Base-by-base conservation (phyloP, 2,329 filamentous ascomycete genomes). In the Fusarium sp. region DNA sequence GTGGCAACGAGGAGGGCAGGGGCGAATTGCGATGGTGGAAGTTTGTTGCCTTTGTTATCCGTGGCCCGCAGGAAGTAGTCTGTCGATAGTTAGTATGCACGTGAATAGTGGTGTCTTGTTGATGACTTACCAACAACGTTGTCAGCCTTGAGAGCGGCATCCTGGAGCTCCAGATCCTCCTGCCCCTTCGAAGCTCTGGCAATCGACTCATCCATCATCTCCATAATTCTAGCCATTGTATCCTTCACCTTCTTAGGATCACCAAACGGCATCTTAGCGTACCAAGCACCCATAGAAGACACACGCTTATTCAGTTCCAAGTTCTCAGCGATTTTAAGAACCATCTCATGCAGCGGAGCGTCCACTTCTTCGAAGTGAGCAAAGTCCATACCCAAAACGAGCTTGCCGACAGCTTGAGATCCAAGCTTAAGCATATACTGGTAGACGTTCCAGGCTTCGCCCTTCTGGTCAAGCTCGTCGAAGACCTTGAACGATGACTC, bases 251-350 rank as follows among this genome's bases (percentile, higher is more conserved):
- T 77, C 67, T 82, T 79, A 0, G 86, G 83, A 41, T 88, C 86
- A 9, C 88, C 88, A 59, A 90, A 90, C 0, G 88, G 88, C 42
- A 90, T 71, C 7, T 78, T 76, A 1, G 78, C 78, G 61, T 90
- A 90, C 87, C 87, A 90, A 44, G 81, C 78, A 2, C 86, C 86
- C 73, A 83, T 81, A 0, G 84, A 82, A 0, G 86, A 82, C 9
- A 89, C 79, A 70, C 86, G 86, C 78, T 90, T 90, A 74, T 88
- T 90, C 11, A 91, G 76, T 20, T 81, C 79, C 6, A 90, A 78
- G 0, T 81, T 69, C 48, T 86, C 79, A 0, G 83, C 87, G 46
- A 90, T 86, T 4, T 77, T 67, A 18, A 79, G 74, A 0, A 89
- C 84, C 76, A 90, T 84, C 56, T 84, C 81, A 69, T 88, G 84